Evolutionary conservation across 2,329 filamentous ascomycete genomes (phyloP).

Genomic region (Sphaerulina musiva): DNA sequence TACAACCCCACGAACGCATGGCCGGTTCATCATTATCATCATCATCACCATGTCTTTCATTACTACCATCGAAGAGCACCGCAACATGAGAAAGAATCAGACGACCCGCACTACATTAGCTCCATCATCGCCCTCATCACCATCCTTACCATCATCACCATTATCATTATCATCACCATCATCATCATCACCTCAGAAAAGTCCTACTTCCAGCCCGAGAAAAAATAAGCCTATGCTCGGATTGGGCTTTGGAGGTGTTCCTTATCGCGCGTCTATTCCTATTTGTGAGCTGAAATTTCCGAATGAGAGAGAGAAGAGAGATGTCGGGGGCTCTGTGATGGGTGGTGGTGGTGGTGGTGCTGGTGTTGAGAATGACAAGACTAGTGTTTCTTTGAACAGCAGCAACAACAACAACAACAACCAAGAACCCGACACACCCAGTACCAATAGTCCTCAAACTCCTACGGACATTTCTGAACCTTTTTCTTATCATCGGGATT

Average conservation of each 20-base stretch:
- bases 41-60: neutral
- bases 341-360: neutral
- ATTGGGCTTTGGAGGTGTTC: conserved; percentile 2
- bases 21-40: too few relatives aligned
- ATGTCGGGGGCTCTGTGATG: neutral
- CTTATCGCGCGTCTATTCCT: neutral
- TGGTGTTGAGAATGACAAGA: neutral
- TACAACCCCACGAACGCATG: too few relatives aligned
- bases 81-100: neutral
- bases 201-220: too few relatives aligned
- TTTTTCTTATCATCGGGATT: too few relatives aligned
- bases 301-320: neutral
- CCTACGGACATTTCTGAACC: neutral
- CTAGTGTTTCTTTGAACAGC: neutral
- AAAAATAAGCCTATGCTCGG: too few relatives aligned
- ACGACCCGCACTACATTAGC: too few relatives aligned
- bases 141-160: too few relatives aligned
- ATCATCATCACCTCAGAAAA: too few relatives aligned
- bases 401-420: neutral
- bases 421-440: neutral
- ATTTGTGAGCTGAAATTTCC: neutral
- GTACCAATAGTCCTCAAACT: conserved; percentile 1
- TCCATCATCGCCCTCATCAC: too few relatives aligned
- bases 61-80: neutral
- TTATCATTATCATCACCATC: too few relatives aligned